Percentiles rank a stretch among this genome's conserved stretches.
Evolutionary conservation across 1,139 yeast species (phyloP).

Genomic region (Petasospora rhodanensis): DNA sequence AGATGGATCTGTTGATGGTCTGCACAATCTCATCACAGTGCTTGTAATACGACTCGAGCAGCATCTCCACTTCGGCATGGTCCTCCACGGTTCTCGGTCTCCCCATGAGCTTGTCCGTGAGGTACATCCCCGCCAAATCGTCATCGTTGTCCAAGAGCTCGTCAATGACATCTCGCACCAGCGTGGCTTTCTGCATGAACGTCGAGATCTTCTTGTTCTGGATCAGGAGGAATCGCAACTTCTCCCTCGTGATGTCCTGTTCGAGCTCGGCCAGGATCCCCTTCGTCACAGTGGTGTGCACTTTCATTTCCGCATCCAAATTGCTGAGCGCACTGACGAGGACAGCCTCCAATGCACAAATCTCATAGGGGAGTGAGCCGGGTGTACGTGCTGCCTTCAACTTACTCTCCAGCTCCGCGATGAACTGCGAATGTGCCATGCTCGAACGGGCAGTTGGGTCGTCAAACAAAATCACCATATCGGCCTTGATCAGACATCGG

Average conservation of each 20-base stretch:
- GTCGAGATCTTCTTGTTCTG: slow-evolving; percentile 62
- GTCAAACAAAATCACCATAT: slow-evolving; percentile 66
- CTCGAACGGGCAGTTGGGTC: slow-evolving; percentile 45
- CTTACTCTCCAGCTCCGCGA: slow-evolving; percentile 47
- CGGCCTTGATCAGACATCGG: slow-evolving; percentile 63
- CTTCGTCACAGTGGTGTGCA: slow-evolving; percentile 67
- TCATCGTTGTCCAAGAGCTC: slow-evolving; percentile 82
- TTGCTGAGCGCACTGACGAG: slow-evolving; percentile 79
- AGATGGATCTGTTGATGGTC: slow-evolving; percentile 75
- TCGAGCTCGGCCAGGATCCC: slow-evolving; percentile 60
- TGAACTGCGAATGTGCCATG: slow-evolving; percentile 36
- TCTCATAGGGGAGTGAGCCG: slow-evolving; percentile 52
- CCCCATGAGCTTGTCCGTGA: slow-evolving; percentile 42
- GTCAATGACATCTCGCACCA: slow-evolving; percentile 68
- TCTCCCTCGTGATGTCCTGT: slow-evolving; percentile 63
- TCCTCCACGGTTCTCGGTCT: slow-evolving; percentile 34
- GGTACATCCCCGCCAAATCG: slow-evolving; percentile 79
- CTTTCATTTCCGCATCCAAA: slow-evolving; percentile 79
- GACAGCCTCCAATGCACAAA: slow-evolving; percentile 85
- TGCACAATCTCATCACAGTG: slow-evolving; percentile 97
- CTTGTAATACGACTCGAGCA: slow-evolving; percentile 86
- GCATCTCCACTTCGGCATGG: slow-evolving; percentile 80
- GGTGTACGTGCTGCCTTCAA: slow-evolving; percentile 28
- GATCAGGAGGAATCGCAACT: slow-evolving; percentile 60
- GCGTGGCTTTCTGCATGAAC: slow-evolving; percentile 60